Conservation (phyloP, 2,329 filamentous ascomycete genomes). For the Fusarium sp. region DNA sequence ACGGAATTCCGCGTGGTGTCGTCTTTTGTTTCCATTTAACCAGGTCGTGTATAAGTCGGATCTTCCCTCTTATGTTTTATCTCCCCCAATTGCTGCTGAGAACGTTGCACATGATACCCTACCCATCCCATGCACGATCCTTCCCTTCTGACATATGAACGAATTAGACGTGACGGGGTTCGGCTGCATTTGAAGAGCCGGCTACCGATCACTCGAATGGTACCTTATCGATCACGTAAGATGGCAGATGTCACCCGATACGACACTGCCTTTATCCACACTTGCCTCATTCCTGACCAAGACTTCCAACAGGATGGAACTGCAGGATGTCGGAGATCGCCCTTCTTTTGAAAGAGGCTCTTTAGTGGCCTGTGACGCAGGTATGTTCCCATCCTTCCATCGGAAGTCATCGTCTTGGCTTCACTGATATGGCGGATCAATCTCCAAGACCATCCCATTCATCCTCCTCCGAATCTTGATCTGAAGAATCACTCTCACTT, state of each 20-base stretch:
- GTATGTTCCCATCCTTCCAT: neutral
- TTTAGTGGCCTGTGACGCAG: neutral
- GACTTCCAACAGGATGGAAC: neutral
- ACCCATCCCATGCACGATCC: neutral
- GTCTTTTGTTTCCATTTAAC: neutral
- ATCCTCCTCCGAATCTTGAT: constrained; percentile 36
- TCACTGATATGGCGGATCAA: constrained; percentile 25
- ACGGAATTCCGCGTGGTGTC: neutral
- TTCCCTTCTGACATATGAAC: neutral
- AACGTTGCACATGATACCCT: constrained; percentile 2
- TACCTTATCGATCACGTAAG: constrained; percentile 18
- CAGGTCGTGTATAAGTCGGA: constrained; percentile 3
- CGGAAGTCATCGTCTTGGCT: constrained; percentile 7
- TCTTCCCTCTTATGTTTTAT: constrained; percentile 12
- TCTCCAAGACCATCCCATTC: constrained; percentile 48
- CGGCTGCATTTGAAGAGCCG: constrained; percentile 17
- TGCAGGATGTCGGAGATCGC: neutral
- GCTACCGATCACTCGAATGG: constrained; percentile 14
- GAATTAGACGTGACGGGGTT: constrained; percentile 23
- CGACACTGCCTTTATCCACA: constrained; percentile 10
- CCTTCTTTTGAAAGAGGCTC: neutral
- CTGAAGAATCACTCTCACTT: constrained; percentile 18
- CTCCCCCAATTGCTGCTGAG: constrained; percentile 14
- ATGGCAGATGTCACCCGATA: constrained; percentile 29
- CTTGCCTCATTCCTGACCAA: constrained; percentile 3